Base-by-base conservation (phyloP, 495 filamentous ascomycete genomes). In the Lentithecium fluviatile region DNA sequence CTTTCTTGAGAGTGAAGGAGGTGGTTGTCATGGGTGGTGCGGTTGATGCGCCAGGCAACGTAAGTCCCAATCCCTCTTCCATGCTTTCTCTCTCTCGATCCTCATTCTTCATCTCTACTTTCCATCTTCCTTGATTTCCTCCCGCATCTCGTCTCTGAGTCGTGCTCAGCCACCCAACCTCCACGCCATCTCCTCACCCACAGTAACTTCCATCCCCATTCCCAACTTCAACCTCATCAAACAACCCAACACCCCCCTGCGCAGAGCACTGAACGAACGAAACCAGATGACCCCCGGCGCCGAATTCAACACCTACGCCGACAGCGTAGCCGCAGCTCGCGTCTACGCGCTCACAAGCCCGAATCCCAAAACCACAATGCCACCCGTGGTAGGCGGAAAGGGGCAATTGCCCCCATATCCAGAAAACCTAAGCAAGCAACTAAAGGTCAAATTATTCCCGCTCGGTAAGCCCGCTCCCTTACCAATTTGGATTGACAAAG, bases 21-120 rank as follows among this genome's bases (percentile, higher is more conserved):
- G 84, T 99, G 2, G 85, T 96, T 19, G 86, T 96, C n/a, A 99
- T 99, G 94, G 94, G 93, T 34, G 95, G 94, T 56, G 83, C 88
- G n/a, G 81, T 97, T 45, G 78, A 86, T 40, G 69, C 83, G 17
- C 80, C 83, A 25, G 94, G 94, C 51, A 99, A 99, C 75, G 83
- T 85, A 70, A 68, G 75, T 71, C 17, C 43, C 5, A 19, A 12
- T 46, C 15, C 49, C 29, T 49, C 21, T 21, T 13, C 56, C 19
- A 6, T 20, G 20, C 11, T 1, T 19, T 40, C 34, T 29, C n/a
- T 21, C 54, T 20, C 45, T 29, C 29, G 29, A 32, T 10, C 10
- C 10, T 47, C 25, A 20, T 37, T 24, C 34, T 24, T 8, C 32
- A 15, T 37, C 55, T 26, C n/a, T 24, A 12, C 20, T 25, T 13